A percentile compares a stretch with the other conserved stretches of the same genome.
Conservation (phyloP, 2,329 filamentous ascomycete species). For the Sporothrix inflata region DNA sequence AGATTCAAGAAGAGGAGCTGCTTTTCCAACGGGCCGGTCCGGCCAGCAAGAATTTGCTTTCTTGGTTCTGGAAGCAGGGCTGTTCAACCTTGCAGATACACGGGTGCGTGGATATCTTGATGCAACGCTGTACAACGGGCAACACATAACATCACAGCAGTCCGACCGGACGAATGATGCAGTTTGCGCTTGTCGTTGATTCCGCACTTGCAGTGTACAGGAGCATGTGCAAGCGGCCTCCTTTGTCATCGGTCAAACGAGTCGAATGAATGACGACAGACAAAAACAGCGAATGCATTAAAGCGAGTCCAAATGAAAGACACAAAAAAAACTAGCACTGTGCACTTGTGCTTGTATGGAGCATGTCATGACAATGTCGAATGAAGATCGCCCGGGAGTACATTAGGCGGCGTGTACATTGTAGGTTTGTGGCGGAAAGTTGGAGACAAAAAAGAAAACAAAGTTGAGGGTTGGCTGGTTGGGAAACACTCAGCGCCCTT, state of each 20-base stretch:
- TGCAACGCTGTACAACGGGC: neutral
- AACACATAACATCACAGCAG: neutral
- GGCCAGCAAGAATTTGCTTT: neutral
- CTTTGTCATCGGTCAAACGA: slow-evolving; percentile 14
- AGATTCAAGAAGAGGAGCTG: neutral
- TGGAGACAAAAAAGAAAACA: neutral
- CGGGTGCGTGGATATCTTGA: neutral
- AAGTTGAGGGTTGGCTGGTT: slow-evolving; percentile 9
- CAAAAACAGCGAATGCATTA: neutral
- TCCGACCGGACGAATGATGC: neutral
- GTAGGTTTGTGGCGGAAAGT: slow-evolving; percentile 15
- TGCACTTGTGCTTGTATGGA: neutral
- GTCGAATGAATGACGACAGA: neutral
- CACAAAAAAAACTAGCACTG: slow-evolving; percentile 2
- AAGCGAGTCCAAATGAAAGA: neutral
- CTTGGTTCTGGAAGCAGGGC: neutral
- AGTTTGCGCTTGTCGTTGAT: neutral
- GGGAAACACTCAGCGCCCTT: slow-evolving; percentile 9
- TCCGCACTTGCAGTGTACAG: neutral
- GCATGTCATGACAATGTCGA: slow-evolving; percentile 2
- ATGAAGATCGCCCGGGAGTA: slow-evolving; percentile 7
- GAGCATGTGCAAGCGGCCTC: slow-evolving; percentile 4
- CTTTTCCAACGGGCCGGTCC: slow-evolving; percentile 6
- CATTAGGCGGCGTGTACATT: neutral
- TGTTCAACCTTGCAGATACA: neutral